Evolutionary conservation across 2,329 filamentous ascomycete species (phyloP).

Genomic region (Fusarium kyushuense): DNA sequence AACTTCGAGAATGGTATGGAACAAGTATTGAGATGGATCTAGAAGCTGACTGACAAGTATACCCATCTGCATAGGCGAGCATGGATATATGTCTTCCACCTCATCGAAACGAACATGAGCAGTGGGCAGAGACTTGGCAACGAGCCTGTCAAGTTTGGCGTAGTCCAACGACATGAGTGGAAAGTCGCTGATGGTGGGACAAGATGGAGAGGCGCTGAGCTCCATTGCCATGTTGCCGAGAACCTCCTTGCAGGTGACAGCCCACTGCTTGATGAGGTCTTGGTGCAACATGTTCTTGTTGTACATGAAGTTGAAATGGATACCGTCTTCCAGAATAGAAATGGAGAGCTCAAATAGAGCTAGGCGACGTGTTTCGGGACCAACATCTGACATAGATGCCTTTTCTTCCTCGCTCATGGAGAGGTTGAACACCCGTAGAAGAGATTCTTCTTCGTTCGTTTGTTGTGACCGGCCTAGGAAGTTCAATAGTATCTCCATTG

Average conservation of each 20-base stretch:
- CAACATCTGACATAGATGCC: constrained; percentile 19
- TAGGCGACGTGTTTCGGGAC: constrained; percentile 6
- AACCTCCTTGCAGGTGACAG: constrained; percentile 15
- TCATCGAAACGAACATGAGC: constrained; percentile 27
- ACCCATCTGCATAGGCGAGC: constrained; percentile 55
- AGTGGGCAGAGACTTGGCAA: constrained; percentile 35
- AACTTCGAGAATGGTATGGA: constrained; percentile 36
- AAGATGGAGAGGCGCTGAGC: constrained; percentile 22
- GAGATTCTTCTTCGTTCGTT: not conserved
- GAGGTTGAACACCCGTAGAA: constrained; percentile 8
- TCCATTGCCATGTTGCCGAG: constrained; percentile 16
- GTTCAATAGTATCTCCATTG: constrained; percentile 33
- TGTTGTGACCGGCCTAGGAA: constrained; percentile 29
- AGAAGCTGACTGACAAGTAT: constrained; percentile 53
- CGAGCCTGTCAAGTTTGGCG: constrained; percentile 44
- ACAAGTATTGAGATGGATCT: constrained; percentile 31
- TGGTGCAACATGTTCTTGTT: constrained; percentile 32
- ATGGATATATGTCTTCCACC: constrained; percentile 55
- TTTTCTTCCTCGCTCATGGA: constrained; percentile 9
- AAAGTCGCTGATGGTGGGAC: constrained; percentile 51
- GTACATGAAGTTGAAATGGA: constrained; percentile 23
- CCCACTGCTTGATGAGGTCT: constrained; percentile 27
- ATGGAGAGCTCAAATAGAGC: constrained; percentile 44
- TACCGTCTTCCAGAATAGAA: not conserved
- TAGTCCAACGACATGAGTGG: constrained; percentile 51